Evolutionary conservation across 352 stramenopile genomes (phyloP).

Genomic region (Phytopythium vexans): DNA sequence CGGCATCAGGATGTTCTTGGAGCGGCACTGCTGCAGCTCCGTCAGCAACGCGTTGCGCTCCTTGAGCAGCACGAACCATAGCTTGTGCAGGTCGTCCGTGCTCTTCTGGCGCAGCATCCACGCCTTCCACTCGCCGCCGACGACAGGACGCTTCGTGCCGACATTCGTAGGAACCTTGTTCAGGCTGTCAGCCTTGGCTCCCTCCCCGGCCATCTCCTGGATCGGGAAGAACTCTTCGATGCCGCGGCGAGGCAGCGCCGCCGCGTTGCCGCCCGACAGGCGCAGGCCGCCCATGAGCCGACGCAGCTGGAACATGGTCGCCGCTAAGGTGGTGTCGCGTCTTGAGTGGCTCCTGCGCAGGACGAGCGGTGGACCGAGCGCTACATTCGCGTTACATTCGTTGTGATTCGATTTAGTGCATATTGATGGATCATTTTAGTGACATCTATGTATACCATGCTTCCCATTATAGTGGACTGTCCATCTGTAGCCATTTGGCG

Average conservation of each 20-base stretch:
- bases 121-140: conserved; percentile 93
- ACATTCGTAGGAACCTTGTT: conserved; percentile 63
- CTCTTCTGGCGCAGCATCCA: conserved; percentile 96
- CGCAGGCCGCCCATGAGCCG: conserved; percentile 63
- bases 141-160: conserved; percentile 50
- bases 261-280: conserved; percentile 32
- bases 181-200: conserved; percentile 43
- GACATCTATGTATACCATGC: too few species aligned
- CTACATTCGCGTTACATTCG: too few species aligned
- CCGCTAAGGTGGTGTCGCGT: too few species aligned
- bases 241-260: conserved; percentile 38
- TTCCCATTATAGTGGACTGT: too few species aligned
- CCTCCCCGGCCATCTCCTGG: conserved; percentile 44
- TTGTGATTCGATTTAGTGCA: too few species aligned
- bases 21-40: conserved; percentile 81
- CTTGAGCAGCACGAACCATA: conserved; percentile 98
- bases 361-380: too few species aligned
- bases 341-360: too few species aligned
- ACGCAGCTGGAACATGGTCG: conserved; percentile 54
- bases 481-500: too few species aligned
- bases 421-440: too few species aligned
- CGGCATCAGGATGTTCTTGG: conserved; percentile 73
- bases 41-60: conserved; percentile 97
- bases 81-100: conserved; percentile 98
- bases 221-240: conserved; percentile 77